Base-by-base conservation (phyloP, 306 rosid genomes). In the Elaeagnus macrophylla region DNA sequence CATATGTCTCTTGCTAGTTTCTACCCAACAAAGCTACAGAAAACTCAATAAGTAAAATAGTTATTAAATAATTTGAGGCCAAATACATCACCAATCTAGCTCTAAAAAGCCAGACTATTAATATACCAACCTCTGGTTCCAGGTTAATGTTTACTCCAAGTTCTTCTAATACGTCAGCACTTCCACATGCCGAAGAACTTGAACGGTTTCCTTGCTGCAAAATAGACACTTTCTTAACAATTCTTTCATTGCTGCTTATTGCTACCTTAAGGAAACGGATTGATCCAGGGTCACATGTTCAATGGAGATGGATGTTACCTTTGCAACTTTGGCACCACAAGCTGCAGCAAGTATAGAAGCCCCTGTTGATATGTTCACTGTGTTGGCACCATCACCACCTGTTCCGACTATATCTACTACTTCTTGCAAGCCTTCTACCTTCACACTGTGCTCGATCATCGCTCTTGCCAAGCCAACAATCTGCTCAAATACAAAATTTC, bases 331-430 rank as follows among this genome's bases (percentile, higher is more conserved):
- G 63, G 84, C 86, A 43, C 99, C 96, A 39, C 96, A 87, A 48
- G 99, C 95, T n/a, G 96, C 96, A 48, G 99, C 80, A 39, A 91
- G 93, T 64, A 91, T 80, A 1, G 96, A 75, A 60, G 99, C 75
- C 54, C 96, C 99, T 0, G 96, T 91, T 12, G 99, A 91, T 58
- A 91, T 91, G 67, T 91, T 91, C 1, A 91, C 96, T 0, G 99
- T 91, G 78, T 91, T 78, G 50, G 94, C 96, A 10, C 99, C 96
- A 57, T 87, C 96, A 25, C 95, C 95, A 60, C 99, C 96, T 0
- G 99, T 91, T 65, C 99, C 99, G 48, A 87, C 95, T n/a, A 91
- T 91, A 79, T 91, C 99, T 54, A 87, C 87, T 2, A 75, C 96
- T 63, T 87, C 87, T 41, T 11, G 68, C 60, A 91, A 80, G 60